Percentiles rank a stretch among this genome's conserved stretches.
Conservation (phyloP, 352 stramenopile species). For the Phytophthora kernoviae region DNA sequence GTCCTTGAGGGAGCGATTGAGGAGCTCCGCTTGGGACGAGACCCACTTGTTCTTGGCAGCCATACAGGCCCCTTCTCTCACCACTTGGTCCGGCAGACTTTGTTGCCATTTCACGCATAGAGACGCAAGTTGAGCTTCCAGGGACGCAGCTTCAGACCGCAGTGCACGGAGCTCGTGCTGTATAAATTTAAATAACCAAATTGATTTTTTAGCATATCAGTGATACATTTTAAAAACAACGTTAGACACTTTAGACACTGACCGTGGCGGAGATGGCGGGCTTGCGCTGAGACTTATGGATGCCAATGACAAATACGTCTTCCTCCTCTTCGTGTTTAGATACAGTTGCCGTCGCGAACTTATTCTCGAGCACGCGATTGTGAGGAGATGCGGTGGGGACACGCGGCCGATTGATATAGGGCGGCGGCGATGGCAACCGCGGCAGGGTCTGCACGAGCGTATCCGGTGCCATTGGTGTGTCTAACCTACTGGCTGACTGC, state of each 20-base stretch:
- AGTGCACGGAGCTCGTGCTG: constrained; percentile 60
- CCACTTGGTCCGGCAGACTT: constrained; percentile 32
- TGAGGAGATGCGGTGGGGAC: neutral
- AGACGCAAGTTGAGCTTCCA: constrained; percentile 46
- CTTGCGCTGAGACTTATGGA: constrained; percentile 39
- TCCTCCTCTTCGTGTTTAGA: constrained; percentile 11
- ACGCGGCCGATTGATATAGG: constrained; percentile 1
- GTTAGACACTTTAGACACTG: neutral
- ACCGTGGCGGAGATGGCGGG: constrained; percentile 44
- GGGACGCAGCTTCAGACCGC: constrained; percentile 44
- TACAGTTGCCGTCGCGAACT: constrained; percentile 1
- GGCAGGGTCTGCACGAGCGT: constrained; percentile 26
- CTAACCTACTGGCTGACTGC: neutral
- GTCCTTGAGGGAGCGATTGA: constrained; percentile 60
- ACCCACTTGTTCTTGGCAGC: constrained; percentile 65
- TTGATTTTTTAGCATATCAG: constrained; percentile 3
- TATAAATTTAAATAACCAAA: neutral
- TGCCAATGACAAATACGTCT: constrained; percentile 41
- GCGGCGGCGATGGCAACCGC: neutral
- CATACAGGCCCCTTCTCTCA: constrained; percentile 46
- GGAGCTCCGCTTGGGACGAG: constrained; percentile 45
- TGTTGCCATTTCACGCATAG: constrained; percentile 53
- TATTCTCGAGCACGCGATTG: constrained; percentile 10
- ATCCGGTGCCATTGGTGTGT: constrained; percentile 18
- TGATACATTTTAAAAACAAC: neutral